Conservation (phyloP, 140 eudicot genomes). For the Ambrosia hybrid region DNA sequence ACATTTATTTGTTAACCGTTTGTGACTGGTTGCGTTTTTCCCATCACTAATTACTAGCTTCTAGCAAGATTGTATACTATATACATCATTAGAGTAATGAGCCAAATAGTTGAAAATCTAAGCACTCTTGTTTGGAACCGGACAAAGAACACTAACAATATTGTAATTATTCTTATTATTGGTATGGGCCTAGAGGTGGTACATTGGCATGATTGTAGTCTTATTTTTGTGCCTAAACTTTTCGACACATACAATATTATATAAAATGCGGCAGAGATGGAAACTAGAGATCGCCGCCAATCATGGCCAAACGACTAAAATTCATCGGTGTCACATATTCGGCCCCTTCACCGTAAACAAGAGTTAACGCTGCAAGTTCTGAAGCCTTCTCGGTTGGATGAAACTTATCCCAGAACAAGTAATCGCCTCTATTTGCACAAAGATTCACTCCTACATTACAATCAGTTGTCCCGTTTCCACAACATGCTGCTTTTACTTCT, state of each 20-base stretch:
- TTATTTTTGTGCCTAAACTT: slow-evolving; percentile 16
- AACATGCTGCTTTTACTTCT: slow-evolving; percentile 43
- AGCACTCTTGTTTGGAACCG: too few relatives aligned
- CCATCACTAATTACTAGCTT: too few relatives aligned
- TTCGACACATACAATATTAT: too few relatives aligned
- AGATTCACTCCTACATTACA: slow-evolving; percentile 31
- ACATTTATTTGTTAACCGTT: too few relatives aligned
- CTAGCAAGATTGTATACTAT: too few relatives aligned
- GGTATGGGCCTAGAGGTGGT: not conserved
- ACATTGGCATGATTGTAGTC: slow-evolving; percentile 1
- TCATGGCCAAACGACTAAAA: slow-evolving; percentile 35
- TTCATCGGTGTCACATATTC: slow-evolving; percentile 43
- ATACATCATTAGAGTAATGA: too few relatives aligned
- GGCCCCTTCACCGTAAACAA: slow-evolving; percentile 33
- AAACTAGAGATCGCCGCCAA: not conserved
- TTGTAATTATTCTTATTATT: too few relatives aligned
- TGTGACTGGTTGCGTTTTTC: too few relatives aligned
- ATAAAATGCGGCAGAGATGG: not conserved
- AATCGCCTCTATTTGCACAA: slow-evolving; percentile 32
- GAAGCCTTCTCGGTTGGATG: slow-evolving; percentile 51
- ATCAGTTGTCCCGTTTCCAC: slow-evolving; percentile 33
- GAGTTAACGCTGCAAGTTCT: slow-evolving; percentile 32
- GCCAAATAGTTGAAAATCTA: too few relatives aligned
- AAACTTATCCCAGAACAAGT: slow-evolving; percentile 48
- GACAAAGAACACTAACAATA: too few relatives aligned